Evolutionary conservation across 345 rosid genomes (phyloP), one percentile per base, ranked within the genome.

Genomic region (Cardamine resedifolia): DNA sequence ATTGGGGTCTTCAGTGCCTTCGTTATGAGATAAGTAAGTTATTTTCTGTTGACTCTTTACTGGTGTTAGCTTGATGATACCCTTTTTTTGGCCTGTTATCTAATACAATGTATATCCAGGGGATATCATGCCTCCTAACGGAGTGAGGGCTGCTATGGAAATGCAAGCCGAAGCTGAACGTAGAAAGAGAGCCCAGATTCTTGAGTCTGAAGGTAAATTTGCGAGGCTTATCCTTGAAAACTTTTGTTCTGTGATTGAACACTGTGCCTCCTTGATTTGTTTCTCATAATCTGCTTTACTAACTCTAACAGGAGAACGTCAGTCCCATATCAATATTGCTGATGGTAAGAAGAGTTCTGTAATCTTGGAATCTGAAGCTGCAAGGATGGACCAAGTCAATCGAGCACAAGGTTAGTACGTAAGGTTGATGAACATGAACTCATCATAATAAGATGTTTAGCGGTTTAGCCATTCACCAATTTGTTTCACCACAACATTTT

Each of bases 131-230:
- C 98, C 98, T 21, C 99, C 98, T 58, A 81, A 84, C 49, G 97
- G 97, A 71, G 91, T 96, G 78, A 84, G 87, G 77, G 85, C 71
- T 69, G 99, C 99, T 73, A 96, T 96, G 99, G 99, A 92, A 82
- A 88, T 90, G 98, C 99, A 96, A 77, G 98, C 97, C 74, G 99
- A 96, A 83, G 99, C 98, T 58, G 98, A 96, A 68, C 96, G 95
- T 73, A 96, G 82, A 77, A 90, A 81, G 83, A 85, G 98, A 82
- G 96, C 98, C 70, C 96, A 86, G 81, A 81, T 96, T 77, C 91
- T 92, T 44, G 92, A 96, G 62, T 90, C 99, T 64, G 98, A 92
- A 89, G 83, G 85, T 82, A 71, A 53, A 66, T 38, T 23, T 34
- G 24, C 23, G 0, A 16, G 28, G 16, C 21, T 78, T 27, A 10